phyloP scores from a whole-genome alignment of 2,329 filamentous ascomycete genomes.

The Drechslerella stenobrocha region DNA sequence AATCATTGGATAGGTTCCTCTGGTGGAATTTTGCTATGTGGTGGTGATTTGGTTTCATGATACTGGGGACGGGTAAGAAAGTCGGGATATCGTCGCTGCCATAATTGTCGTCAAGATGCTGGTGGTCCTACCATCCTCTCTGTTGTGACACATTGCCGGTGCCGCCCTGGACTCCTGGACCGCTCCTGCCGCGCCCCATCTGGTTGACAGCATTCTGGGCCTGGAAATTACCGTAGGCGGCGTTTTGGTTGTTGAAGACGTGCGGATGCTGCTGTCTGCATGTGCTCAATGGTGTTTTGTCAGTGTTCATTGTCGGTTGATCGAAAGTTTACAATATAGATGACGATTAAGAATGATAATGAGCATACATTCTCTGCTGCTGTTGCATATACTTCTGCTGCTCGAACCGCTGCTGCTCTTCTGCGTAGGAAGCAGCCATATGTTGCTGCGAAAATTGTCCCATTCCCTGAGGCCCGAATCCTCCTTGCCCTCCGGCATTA shows the following conservation, averaged over 20 bases:
- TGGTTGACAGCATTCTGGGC: constrained; percentile 31
- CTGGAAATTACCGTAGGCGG: constrained; percentile 45
- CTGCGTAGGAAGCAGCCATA: constrained; percentile 30
- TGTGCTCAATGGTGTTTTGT: constrained; percentile 17
- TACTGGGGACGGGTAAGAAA: constrained; percentile 21
- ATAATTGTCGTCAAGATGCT: constrained; percentile 35
- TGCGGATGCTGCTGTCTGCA: constrained; percentile 38
- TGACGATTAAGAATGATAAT: constrained; percentile 47
- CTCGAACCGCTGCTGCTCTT: constrained; percentile 46
- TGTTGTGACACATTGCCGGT: constrained; percentile 46
- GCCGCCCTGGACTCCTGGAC: constrained; percentile 37
- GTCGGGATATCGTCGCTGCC: constrained; percentile 19
- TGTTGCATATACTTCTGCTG: constrained; percentile 49
- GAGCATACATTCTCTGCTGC: constrained; percentile 47
- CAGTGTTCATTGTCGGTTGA: constrained; percentile 20
- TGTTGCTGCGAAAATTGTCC: constrained; percentile 24
- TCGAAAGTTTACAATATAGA: constrained; percentile 18
- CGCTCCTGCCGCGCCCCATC: constrained; percentile 43
- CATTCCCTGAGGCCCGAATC: constrained; percentile 41
- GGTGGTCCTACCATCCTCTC: constrained; percentile 47
- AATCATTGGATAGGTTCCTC: constrained; percentile 6
- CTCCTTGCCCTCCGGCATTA: constrained; percentile 32
- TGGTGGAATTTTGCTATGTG: constrained; percentile 2
- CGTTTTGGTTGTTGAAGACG: constrained; percentile 28
- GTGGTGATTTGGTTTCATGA: constrained; percentile 13